phyloP scores from a whole-genome alignment of 805 yeast species.

The Zygoascus flipseniorum region DNA sequence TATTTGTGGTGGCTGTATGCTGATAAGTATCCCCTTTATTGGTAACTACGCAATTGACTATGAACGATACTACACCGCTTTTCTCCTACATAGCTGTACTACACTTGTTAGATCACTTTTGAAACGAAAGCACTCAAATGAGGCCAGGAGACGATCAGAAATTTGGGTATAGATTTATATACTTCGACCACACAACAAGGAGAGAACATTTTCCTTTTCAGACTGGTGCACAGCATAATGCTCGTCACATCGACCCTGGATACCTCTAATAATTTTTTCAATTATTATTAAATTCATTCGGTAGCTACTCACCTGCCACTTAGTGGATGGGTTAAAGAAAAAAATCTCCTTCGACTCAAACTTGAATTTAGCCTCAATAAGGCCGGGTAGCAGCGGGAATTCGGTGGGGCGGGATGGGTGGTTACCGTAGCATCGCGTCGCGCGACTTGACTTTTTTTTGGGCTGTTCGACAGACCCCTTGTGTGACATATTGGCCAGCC shows the following conservation, averaged over 20 bases:
- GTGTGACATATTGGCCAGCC: too few relatives aligned
- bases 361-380: neutral
- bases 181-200: conserved; percentile 12
- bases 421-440: neutral
- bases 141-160: conserved; percentile 9
- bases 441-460: neutral
- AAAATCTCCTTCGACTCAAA: neutral
- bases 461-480: too few relatives aligned
- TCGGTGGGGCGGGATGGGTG: neutral
- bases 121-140: neutral
- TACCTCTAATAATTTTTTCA: neutral
- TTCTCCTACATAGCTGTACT: neutral
- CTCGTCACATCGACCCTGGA: conserved; percentile 11
- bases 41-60: too few relatives aligned
- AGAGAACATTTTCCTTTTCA: conserved; percentile 20
- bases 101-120: neutral
- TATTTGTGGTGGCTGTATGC: too few relatives aligned
- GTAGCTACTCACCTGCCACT: too few relatives aligned
- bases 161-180: conserved; percentile 14
- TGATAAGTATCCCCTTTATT: too few relatives aligned
- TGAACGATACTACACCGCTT: neutral
- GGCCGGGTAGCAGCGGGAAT: neutral
- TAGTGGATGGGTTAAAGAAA: neutral
- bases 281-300: too few relatives aligned
- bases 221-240: conserved; percentile 30